Evolutionary conservation across 1,284 basidiomycete genomes (phyloP).

Genomic region (Apiotrichum akiyoshidainum): DNA sequence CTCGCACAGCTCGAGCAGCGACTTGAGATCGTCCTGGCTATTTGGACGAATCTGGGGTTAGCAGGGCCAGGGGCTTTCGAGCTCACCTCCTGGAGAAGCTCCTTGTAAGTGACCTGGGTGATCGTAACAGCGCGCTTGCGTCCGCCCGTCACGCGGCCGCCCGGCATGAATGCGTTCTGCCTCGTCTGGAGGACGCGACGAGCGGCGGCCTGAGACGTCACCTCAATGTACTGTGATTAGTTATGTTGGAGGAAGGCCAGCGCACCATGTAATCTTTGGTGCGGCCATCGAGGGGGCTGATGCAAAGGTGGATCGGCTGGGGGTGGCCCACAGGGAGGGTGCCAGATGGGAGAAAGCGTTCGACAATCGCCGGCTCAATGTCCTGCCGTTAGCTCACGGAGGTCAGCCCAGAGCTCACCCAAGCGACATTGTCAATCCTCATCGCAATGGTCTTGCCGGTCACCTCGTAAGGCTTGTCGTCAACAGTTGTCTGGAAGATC

Average conservation of each 20-base stretch:
- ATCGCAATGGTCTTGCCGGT: conserved; percentile 29
- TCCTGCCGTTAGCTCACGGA: conserved; percentile 30
- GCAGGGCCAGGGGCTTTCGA: background rate
- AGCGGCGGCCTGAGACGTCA: conserved; percentile 35
- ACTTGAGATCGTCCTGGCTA: conserved; percentile 34
- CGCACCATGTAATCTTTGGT: conserved; percentile 49
- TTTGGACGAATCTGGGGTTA: conserved; percentile 40
- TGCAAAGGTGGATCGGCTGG: conserved; percentile 47
- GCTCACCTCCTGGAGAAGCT: conserved; percentile 35
- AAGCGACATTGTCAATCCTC: conserved; percentile 50
- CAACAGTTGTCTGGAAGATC: background rate
- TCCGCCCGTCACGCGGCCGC: conserved; percentile 32
- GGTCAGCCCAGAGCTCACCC: conserved; percentile 27
- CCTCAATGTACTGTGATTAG: conserved; percentile 47
- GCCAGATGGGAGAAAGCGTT: conserved; percentile 39
- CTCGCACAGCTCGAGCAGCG: conserved; percentile 45
- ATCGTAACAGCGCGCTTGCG: conserved; percentile 47
- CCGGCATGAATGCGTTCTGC: conserved; percentile 46
- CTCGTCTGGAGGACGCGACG: conserved; percentile 38
- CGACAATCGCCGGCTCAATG: conserved; percentile 44
- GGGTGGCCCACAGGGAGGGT: conserved; percentile 31
- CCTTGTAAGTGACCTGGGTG: conserved; percentile 35
- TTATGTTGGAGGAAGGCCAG: too few species aligned
- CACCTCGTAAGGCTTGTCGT: background rate
- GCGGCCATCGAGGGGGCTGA: conserved; percentile 45